A percentile compares a stretch with the other conserved stretches of the same genome.
Evolutionary conservation across 1,284 basidiomycete species (phyloP).

Genomic region (Hortiboletus rubellus): DNA sequence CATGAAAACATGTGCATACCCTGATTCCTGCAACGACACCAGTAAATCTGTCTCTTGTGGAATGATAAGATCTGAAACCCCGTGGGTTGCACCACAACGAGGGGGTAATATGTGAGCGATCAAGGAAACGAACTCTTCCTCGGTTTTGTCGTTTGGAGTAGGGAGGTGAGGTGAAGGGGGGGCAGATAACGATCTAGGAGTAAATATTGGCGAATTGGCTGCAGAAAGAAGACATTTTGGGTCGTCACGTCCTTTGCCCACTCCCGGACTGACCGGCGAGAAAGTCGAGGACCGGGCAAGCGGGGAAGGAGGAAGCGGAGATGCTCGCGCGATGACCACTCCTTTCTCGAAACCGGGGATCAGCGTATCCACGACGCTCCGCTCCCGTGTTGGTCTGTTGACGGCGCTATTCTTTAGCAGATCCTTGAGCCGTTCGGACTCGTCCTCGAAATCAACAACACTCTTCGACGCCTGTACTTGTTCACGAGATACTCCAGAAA

Average conservation of each 20-base stretch:
- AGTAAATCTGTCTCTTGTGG: conserved; percentile 46
- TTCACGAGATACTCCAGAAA: conserved; percentile 66
- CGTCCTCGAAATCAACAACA: conserved; percentile 76
- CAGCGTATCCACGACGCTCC: conserved; percentile 35
- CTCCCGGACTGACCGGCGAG: conserved; percentile 19
- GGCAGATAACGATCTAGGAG: conserved; percentile 42
- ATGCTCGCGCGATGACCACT: conserved; percentile 20
- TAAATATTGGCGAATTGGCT: conserved; percentile 45
- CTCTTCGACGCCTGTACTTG: conserved; percentile 57
- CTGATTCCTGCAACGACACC: conserved; percentile 48
- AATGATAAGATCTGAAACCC: conserved; percentile 46
- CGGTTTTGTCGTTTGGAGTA: conserved; percentile 9
- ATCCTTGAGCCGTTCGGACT: conserved; percentile 69
- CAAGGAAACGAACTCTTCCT: conserved; percentile 36
- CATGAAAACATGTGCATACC: conserved; percentile 18
- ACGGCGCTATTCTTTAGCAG: conserved; percentile 56
- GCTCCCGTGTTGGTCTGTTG: conserved; percentile 41
- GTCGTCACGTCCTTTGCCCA: conserved; percentile 36
- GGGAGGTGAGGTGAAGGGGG: conserved; percentile 43
- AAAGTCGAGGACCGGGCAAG: conserved; percentile 23
- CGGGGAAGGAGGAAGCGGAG: conserved; percentile 28
- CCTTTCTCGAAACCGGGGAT: conserved; percentile 31
- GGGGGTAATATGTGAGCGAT: conserved; percentile 55
- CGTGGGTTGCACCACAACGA: conserved; percentile 38
- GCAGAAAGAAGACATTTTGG: conserved; percentile 45